Conservation (phyloP, 148 eudicot species). For the Linanthus parryae region DNA sequence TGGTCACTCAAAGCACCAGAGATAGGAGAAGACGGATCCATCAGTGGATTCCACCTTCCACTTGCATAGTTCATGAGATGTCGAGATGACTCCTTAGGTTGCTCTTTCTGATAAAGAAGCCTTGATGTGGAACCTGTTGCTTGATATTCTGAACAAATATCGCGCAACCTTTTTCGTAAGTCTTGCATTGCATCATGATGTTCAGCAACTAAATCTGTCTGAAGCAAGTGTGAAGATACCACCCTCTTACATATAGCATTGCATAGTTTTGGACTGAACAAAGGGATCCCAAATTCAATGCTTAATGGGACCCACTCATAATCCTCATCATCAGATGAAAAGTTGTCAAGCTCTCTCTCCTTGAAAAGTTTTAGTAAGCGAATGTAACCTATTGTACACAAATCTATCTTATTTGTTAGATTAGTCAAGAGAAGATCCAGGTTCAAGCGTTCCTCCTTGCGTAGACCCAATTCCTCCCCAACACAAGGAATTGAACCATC, state of each 20-base stretch:
- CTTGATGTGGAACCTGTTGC: conserved; percentile 79
- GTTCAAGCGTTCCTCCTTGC: conserved; percentile 42
- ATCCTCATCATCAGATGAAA: conserved; percentile 45
- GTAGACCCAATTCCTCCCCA: conserved; percentile 70
- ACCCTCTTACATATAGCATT: conserved; percentile 73
- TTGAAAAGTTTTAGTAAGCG: conserved; percentile 69
- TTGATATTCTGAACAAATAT: conserved; percentile 67
- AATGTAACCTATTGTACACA: conserved; percentile 89
- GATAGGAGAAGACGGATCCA: conserved; percentile 91
- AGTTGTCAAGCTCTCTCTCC: conserved; percentile 39
- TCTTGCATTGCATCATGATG: conserved; percentile 88
- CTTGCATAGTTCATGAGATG: conserved; percentile 89
- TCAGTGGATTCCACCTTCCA: conserved; percentile 90
- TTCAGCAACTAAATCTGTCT: conserved; percentile 52
- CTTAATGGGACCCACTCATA: conserved; percentile 93
- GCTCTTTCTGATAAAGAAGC: conserved; percentile 73
- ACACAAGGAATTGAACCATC: conserved; percentile 80
- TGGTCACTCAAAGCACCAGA: conserved; percentile 35
- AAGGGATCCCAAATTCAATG: conserved; percentile 86
- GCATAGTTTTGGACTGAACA: conserved; percentile 89
- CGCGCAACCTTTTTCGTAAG: conserved; percentile 62
- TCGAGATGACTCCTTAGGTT: conserved; percentile 44
- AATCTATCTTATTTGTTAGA: conserved; percentile 56
- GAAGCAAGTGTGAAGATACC: conserved; percentile 74
- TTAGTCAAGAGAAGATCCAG: conserved; percentile 46